phyloP scores from a whole-genome alignment of 202 grass and related monocot genomes.

The Schoenoplectus tabernaemontani region DNA sequence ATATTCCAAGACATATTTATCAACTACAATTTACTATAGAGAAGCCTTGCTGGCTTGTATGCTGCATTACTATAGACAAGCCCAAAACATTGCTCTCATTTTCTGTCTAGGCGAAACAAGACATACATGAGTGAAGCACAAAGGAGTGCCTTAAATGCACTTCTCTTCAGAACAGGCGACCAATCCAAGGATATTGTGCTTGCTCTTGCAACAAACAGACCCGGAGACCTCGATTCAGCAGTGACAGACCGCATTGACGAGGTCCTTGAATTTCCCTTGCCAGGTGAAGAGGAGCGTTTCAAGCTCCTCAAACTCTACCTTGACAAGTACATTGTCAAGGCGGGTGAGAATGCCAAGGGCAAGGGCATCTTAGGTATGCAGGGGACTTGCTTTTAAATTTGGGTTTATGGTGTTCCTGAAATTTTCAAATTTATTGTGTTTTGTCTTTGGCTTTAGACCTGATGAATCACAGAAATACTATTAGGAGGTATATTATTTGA shows the following conservation, averaged over 20 bases:
- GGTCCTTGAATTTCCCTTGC: constrained; percentile 87
- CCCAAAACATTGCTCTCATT: neutral
- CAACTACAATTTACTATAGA: neutral
- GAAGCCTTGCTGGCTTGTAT: neutral
- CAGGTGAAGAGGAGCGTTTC: constrained; percentile 78
- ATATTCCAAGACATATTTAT: neutral
- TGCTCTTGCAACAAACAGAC: constrained; percentile 90
- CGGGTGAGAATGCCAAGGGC: constrained; percentile 35
- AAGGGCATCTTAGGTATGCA: constrained; percentile 22
- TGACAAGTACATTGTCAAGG: constrained; percentile 80
- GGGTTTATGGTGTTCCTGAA: neutral
- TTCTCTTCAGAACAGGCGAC: constrained; percentile 91
- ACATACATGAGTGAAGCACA: constrained; percentile 99
- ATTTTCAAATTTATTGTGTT: neutral
- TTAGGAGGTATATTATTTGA: too few relatives aligned
- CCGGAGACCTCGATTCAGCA: constrained; percentile 88
- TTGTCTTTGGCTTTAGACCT: neutral
- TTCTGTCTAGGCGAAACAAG: constrained; percentile 69
- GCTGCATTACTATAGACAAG: neutral
- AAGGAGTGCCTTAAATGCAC: constrained; percentile 95
- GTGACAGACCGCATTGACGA: constrained; percentile 87
- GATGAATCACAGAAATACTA: neutral
- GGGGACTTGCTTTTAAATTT: neutral
- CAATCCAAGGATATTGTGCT: constrained; percentile 95
- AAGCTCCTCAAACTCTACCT: constrained; percentile 85